A percentile compares a stretch with the other conserved stretches of the same genome.
These are phyloP conservation scores for Wallacemonas rigidus DNA, from an alignment of 208 protist genomes.

Conservation along the genomic window DNA sequence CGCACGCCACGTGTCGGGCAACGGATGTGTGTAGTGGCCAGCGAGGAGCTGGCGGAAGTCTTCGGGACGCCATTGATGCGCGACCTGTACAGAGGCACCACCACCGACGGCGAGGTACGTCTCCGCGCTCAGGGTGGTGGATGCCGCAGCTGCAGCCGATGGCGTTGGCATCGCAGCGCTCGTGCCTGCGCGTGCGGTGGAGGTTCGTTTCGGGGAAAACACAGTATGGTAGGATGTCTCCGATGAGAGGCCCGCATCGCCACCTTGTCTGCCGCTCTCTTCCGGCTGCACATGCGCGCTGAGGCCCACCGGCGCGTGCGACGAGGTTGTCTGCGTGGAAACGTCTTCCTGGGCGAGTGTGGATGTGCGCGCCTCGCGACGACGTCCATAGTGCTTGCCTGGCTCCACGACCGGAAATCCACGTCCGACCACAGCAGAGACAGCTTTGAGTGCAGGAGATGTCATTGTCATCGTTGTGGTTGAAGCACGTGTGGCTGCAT, in stretches of 20 bases:
- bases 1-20: neutral
- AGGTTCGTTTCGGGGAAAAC: no score
- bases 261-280: neutral
- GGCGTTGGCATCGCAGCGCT: no score
- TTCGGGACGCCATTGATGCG: constrained; percentile 48
- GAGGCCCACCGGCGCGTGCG: neutral
- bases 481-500: no score
- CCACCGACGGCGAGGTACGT: constrained; percentile 1
- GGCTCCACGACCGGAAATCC: constrained; percentile 32
- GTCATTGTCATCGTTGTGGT: no score
- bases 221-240: no score
- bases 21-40: constrained; percentile 39
- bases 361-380: neutral
- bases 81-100: constrained; percentile 18
- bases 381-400: constrained; percentile 30
- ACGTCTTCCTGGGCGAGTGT: no score
- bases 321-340: no score
- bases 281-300: constrained; percentile 58
- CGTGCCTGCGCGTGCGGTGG: no score
- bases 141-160: no score
- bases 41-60: constrained; percentile 40
- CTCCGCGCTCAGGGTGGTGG: neutral
- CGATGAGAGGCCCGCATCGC: no score
- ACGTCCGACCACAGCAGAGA: constrained; percentile 42
- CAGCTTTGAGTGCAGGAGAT: constrained; percentile 30